These are phyloP conservation scores for Cytospora paraplurivora DNA, from an alignment of 2,329 filamentous ascomycete species.

Conservation along the genomic window DNA sequence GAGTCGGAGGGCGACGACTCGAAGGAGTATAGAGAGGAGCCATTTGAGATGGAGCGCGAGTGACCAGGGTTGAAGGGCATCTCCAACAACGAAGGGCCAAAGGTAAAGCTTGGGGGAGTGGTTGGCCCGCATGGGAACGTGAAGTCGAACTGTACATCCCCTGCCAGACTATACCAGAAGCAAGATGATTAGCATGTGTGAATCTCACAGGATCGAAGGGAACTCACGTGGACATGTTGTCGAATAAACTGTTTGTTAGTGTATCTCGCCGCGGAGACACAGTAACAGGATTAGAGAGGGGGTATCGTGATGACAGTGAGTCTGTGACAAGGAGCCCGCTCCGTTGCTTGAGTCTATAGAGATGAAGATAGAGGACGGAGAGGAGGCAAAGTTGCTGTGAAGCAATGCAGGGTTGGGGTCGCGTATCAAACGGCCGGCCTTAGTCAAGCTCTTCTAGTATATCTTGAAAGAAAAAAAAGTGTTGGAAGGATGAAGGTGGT, in stretches of 20 bases:
- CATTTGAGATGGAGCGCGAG: slow-evolving; percentile 60
- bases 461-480: slow-evolving; percentile 11
- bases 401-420: slow-evolving; percentile 23
- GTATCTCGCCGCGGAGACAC: slow-evolving; percentile 17
- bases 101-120: slow-evolving; percentile 55
- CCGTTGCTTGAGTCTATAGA: slow-evolving; percentile 18
- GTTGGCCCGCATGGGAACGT: slow-evolving; percentile 56
- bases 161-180: slow-evolving; percentile 55
- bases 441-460: slow-evolving; percentile 23
- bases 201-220: not conserved
- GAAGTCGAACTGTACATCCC: slow-evolving; percentile 64
- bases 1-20: slow-evolving; percentile 69
- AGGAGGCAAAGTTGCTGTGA: slow-evolving; percentile 20
- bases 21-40: slow-evolving; percentile 57
- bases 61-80: slow-evolving; percentile 55
- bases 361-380: slow-evolving; percentile 6
- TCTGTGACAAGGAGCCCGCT: slow-evolving; percentile 28
- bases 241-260: slow-evolving; percentile 23
- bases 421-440: slow-evolving; percentile 29
- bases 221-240: slow-evolving; percentile 49
- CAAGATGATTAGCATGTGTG: slow-evolving; percentile 35
- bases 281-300: slow-evolving; percentile 23
- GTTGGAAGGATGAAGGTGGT: slow-evolving; percentile 10
- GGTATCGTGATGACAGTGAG: slow-evolving; percentile 15
- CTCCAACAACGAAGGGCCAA: slow-evolving; percentile 59